Percentiles rank a stretch among this genome's conserved stretches.
These are phyloP conservation scores for Ogataea trehaloabstinens DNA, from an alignment of 805 yeast species.

Conservation along the genomic window DNA sequence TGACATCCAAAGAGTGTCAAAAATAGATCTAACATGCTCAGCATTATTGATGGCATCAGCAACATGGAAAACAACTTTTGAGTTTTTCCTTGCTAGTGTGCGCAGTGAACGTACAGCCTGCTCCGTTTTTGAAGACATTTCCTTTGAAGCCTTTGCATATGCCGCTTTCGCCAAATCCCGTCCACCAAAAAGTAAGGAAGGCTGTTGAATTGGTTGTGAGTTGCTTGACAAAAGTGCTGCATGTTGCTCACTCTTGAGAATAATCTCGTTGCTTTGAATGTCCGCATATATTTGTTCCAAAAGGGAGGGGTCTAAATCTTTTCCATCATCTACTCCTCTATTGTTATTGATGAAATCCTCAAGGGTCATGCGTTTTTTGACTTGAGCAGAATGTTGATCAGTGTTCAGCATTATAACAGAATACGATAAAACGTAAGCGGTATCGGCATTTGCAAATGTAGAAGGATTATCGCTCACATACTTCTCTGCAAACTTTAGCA, in stretches of 20 bases:
- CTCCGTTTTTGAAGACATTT: constrained; percentile 87
- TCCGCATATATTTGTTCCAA: constrained; percentile 71
- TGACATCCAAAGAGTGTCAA: constrained; percentile 96
- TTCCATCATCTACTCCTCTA: constrained; percentile 88
- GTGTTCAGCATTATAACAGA: constrained; percentile 93
- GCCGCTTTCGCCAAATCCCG: constrained; percentile 76
- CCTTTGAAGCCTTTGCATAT: constrained; percentile 87
- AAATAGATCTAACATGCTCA: constrained; percentile 89
- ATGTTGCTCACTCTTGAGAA: constrained; percentile 88
- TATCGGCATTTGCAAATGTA: constrained; percentile 88
- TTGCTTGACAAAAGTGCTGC: constrained; percentile 80
- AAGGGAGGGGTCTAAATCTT: constrained; percentile 73
- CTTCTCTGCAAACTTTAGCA: constrained; percentile 95
- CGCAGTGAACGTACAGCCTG: constrained; percentile 70
- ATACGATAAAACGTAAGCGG: constrained; percentile 89
- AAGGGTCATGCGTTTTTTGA: constrained; percentile 81
- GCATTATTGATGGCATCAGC: constrained; percentile 65
- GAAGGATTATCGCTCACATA: constrained; percentile 84
- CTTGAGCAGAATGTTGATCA: constrained; percentile 86
- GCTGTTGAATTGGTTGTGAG: constrained; percentile 32
- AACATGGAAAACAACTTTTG: constrained; percentile 58
- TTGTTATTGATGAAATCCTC: constrained; percentile 87
- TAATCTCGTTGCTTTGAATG: constrained; percentile 81
- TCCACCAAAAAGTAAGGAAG: constrained; percentile 58
- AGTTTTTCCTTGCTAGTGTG: constrained; percentile 42